Evolutionary conservation across 2,329 filamentous ascomycete genomes (phyloP).

Genomic region (Didymella exigua): DNA sequence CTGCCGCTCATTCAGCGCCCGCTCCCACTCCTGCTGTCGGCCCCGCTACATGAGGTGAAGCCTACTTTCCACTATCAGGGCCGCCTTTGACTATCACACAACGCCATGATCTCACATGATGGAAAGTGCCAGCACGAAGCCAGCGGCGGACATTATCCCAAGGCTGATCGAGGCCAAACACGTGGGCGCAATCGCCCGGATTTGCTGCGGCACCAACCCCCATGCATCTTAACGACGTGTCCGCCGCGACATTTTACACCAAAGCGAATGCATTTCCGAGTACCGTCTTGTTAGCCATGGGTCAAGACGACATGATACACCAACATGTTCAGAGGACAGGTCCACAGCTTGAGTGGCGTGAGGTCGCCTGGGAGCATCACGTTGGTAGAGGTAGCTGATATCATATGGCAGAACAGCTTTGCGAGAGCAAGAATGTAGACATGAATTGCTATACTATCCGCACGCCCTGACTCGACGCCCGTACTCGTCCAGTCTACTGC

Average conservation of each 20-base stretch:
- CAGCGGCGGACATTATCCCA: not conserved
- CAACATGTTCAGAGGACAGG: not conserved
- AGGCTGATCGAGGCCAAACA: not conserved
- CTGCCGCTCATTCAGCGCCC: not conserved
- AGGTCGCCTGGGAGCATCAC: not conserved
- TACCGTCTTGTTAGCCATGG: not conserved
- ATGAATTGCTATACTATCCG: not conserved
- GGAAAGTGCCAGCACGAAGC: not conserved
- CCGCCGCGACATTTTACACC: not conserved
- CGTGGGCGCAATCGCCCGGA: not conserved
- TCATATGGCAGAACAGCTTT: not conserved
- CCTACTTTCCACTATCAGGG: not conserved
- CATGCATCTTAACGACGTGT: not conserved
- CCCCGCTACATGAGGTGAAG: conserved; percentile 4
- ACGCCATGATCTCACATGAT: not conserved
- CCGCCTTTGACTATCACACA: not conserved
- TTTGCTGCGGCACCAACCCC: not conserved
- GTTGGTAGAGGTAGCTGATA: not conserved
- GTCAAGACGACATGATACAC: not conserved
- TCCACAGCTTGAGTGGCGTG: not conserved
- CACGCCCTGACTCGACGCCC: not conserved
- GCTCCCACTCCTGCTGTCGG: not conserved
- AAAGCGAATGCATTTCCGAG: not conserved
- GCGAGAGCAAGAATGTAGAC: not conserved
- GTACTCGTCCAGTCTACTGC: not conserved